These are phyloP conservation scores for Suhomyces anneliseae DNA, from an alignment of 1,139 yeast genomes.

Conservation along the genomic window DNA sequence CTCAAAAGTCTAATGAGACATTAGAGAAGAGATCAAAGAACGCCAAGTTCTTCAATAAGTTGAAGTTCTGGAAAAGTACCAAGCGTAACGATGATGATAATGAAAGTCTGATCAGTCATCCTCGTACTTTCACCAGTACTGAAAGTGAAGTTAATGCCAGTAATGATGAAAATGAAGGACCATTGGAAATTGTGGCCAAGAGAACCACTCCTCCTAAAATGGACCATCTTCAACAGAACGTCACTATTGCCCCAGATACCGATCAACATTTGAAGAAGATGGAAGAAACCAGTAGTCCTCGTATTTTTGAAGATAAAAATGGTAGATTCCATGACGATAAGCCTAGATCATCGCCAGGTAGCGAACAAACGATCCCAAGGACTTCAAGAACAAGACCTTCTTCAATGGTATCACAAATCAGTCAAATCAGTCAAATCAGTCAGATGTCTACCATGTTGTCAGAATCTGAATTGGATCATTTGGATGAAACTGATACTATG, in stretches of 20 bases:
- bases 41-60: conserved; percentile 31
- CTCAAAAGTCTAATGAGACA: conserved; percentile 3
- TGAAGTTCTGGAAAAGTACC: conserved; percentile 45
- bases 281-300: conserved; percentile 1
- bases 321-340: conserved; percentile 4
- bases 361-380: conserved; percentile 7
- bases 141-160: conserved; percentile 5
- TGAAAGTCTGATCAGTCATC: conserved; percentile 11
- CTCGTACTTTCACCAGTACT: conserved; percentile 7
- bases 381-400: conserved; percentile 51
- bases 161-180: conserved; percentile 7
- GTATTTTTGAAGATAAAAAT: conserved; percentile 4
- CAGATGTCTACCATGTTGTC: conserved; percentile 55
- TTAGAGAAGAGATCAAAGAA: conserved; percentile 20
- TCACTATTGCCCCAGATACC: conserved; percentile 1
- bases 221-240: conserved; percentile 1
- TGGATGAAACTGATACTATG: conserved; percentile 49
- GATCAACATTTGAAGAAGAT: neutral
- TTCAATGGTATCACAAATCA: conserved; percentile 64
- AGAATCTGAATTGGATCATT: conserved; percentile 44
- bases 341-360: conserved; percentile 4
- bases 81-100: conserved; percentile 15
- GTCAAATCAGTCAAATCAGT: conserved; percentile 55
- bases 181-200: conserved; percentile 10
- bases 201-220: conserved; percentile 5